Percentiles rank a stretch among this genome's conserved stretches.
Evolutionary conservation across 2,329 filamentous ascomycete species (phyloP).

Genomic region (Aspergillus quadricinctus): DNA sequence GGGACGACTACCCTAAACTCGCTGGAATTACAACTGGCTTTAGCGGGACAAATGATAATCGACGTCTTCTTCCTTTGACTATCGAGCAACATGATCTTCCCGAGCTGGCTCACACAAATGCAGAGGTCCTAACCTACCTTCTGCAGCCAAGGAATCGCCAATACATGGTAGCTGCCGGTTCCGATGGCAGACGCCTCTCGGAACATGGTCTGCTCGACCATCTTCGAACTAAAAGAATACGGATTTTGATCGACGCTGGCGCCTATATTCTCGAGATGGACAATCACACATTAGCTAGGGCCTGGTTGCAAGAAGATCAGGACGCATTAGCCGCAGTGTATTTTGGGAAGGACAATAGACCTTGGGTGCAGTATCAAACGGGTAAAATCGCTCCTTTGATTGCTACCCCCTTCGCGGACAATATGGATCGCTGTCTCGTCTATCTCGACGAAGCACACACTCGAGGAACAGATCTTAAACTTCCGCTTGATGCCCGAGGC

Average conservation of each 20-base stretch:
- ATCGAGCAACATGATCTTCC: slow-evolving; percentile 59
- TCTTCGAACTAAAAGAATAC: slow-evolving; percentile 39
- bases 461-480: slow-evolving; percentile 56
- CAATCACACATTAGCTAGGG: slow-evolving; percentile 47
- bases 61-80: slow-evolving; percentile 55
- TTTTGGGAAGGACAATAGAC: slow-evolving; percentile 47
- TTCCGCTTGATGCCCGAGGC: slow-evolving; percentile 46
- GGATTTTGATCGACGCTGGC: slow-evolving; percentile 60
- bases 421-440: slow-evolving; percentile 51
- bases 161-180: slow-evolving; percentile 39
- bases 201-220: slow-evolving; percentile 45
- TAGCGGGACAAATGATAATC: slow-evolving; percentile 66
- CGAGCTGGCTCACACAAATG: slow-evolving; percentile 56
- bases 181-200: slow-evolving; percentile 34
- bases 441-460: slow-evolving; percentile 61
- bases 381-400: slow-evolving; percentile 43
- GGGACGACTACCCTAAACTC: slow-evolving; percentile 1
- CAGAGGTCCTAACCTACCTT: slow-evolving; percentile 58
- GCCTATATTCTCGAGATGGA: slow-evolving; percentile 61
- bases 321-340: slow-evolving; percentile 51
- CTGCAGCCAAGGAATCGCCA: slow-evolving; percentile 49
- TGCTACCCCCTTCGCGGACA: slow-evolving; percentile 52
- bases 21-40: slow-evolving; percentile 60
- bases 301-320: slow-evolving; percentile 49
- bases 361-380: slow-evolving; percentile 43